Evolutionary conservation across 2,329 filamentous ascomycete species (phyloP).

Genomic region (Neofusicoccum parvum): DNA sequence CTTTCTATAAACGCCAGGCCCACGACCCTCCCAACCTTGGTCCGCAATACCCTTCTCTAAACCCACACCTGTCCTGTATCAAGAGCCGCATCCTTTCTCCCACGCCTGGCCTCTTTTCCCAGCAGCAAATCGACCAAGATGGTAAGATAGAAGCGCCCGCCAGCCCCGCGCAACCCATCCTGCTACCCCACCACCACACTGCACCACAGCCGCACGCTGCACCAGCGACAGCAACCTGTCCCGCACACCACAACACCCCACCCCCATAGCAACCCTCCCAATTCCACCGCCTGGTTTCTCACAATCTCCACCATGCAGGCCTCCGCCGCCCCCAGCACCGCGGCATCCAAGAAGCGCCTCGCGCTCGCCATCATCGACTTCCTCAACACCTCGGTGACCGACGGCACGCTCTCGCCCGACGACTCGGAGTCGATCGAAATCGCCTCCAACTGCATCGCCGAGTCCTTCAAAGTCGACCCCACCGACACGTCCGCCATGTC

Average conservation of each 20-base stretch:
- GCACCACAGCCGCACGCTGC: background rate
- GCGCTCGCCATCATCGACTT: constrained; percentile 98
- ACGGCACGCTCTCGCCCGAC: constrained; percentile 85
- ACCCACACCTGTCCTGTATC: background rate
- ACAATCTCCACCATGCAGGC: constrained; percentile 32
- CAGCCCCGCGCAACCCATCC: background rate
- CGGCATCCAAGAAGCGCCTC: constrained; percentile 74
- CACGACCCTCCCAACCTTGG: background rate
- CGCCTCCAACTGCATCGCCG: constrained; percentile 89
- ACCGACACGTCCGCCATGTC: constrained; percentile 70
- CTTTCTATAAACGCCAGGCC: constrained; percentile 3
- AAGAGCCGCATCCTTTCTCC: background rate
- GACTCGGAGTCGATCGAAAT: constrained; percentile 94
- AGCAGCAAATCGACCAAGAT: too few relatives aligned
- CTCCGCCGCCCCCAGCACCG: constrained; percentile 29
- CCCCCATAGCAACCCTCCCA: background rate
- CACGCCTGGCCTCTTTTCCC: background rate
- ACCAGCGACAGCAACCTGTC: background rate
- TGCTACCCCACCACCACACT: background rate
- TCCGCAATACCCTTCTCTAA: background rate
- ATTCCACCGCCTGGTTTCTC: background rate
- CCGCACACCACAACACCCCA: background rate
- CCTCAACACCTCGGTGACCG: constrained; percentile 77
- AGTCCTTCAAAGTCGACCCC: constrained; percentile 95
- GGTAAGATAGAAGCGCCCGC: background rate